phyloP scores from a whole-genome alignment of 495 filamentous ascomycete genomes.

The Penicillium macrosclerotiorum region DNA sequence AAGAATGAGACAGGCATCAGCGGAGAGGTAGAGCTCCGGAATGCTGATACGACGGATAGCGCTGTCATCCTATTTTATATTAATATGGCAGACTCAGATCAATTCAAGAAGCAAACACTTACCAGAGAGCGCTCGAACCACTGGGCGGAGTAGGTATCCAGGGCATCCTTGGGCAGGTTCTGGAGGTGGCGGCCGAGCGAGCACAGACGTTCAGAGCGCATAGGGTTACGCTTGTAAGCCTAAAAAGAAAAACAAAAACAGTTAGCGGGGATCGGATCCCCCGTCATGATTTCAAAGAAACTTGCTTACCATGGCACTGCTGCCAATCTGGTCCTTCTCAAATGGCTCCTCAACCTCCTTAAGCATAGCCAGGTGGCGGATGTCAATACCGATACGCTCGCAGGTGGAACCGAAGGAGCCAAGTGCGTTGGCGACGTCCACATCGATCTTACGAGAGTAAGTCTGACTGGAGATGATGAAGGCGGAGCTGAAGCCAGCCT shows the following conservation, averaged over 20 bases:
- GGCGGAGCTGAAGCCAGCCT: conserved; percentile 73
- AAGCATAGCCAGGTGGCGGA: conserved; percentile 72
- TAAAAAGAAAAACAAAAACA: conserved; percentile 29
- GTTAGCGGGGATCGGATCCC: too few species aligned
- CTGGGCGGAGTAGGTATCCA: conserved; percentile 77
- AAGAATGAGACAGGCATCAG: conserved; percentile 77
- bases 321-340: conserved; percentile 61
- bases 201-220: conserved; percentile 84
- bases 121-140: conserved; percentile 71
- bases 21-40: conserved; percentile 76
- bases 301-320: conserved; percentile 48
- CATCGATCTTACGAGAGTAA: conserved; percentile 84
- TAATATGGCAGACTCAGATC: neutral
- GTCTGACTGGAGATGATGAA: conserved; percentile 79
- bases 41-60: conserved; percentile 70
- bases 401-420: conserved; percentile 80
- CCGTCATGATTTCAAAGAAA: too few species aligned
- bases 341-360: conserved; percentile 94
- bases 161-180: conserved; percentile 64
- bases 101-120: conserved; percentile 30
- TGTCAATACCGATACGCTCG: conserved; percentile 70
- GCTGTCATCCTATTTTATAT: conserved; percentile 45
- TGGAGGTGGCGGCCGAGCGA: conserved; percentile 67
- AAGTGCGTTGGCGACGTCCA: conserved; percentile 75
- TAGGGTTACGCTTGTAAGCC: conserved; percentile 92